phyloP scores from a whole-genome alignment of 2,329 filamentous ascomycete species.

The Alternaria gaisen region DNA sequence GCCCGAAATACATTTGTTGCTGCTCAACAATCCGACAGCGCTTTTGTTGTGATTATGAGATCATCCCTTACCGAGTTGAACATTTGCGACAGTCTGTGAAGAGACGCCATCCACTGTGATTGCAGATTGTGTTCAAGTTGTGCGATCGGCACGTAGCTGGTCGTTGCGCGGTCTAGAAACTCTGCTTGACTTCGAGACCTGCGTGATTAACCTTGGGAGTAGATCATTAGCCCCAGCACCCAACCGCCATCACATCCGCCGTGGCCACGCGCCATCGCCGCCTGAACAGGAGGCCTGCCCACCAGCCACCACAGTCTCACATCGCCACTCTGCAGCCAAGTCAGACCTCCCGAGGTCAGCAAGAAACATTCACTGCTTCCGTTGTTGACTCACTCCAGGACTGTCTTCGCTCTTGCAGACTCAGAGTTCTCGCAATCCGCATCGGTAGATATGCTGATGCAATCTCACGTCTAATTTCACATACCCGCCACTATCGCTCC shows the following conservation, averaged over 20 bases:
- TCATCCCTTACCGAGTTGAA: neutral
- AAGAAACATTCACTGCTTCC: neutral
- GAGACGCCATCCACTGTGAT: neutral
- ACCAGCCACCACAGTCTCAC: neutral
- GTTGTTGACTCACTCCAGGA: neutral
- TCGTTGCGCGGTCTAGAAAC: conserved; percentile 5
- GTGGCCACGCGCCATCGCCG: conserved; percentile 5
- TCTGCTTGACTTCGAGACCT: neutral
- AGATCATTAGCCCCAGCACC: conserved; percentile 3
- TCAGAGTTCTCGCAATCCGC: neutral
- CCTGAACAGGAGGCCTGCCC: conserved; percentile 3
- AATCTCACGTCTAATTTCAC: conserved; percentile 14
- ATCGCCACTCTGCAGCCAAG: neutral
- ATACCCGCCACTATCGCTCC: conserved; percentile 6
- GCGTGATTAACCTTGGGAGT: neutral
- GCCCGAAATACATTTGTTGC: neutral
- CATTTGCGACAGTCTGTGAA: neutral
- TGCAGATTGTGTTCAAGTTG: neutral
- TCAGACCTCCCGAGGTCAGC: neutral
- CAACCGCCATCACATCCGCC: neutral
- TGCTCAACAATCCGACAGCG: neutral
- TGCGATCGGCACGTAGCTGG: conserved; percentile 3
- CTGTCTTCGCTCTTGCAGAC: neutral
- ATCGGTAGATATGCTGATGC: neutral
- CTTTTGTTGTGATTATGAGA: neutral